Conservation (phyloP, 2,329 filamentous ascomycete species). For the Fusarium musae region DNA sequence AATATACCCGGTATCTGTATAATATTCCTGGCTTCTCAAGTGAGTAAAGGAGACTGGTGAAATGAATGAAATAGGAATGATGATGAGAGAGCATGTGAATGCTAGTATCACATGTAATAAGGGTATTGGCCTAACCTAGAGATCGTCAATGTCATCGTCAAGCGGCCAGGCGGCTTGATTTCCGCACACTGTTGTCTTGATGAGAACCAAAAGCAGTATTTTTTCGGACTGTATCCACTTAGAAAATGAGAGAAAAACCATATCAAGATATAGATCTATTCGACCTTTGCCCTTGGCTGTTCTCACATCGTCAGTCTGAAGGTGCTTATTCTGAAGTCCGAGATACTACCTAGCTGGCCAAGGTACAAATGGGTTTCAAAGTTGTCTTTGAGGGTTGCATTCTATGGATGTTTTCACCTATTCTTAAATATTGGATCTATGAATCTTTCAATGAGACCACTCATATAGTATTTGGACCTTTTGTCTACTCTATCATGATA, state of each 20-base stretch:
- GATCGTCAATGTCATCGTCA: neutral
- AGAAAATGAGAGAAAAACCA: too few species aligned
- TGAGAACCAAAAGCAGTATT: neutral
- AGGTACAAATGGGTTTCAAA: neutral
- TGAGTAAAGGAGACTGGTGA: neutral
- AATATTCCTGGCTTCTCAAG: neutral
- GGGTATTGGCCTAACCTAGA: neutral
- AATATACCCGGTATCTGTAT: neutral
- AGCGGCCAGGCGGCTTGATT: neutral
- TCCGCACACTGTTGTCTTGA: neutral
- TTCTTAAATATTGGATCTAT: neutral
- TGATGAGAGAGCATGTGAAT: neutral
- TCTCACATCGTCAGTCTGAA: neutral
- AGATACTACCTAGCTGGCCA: neutral
- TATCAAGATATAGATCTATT: neutral
- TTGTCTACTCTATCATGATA: neutral
- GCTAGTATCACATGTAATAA: slow-evolving; percentile 12
- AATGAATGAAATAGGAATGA: neutral
- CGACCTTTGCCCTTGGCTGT: neutral
- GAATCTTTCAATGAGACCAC: rapidly evolving
- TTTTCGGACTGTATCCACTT: neutral
- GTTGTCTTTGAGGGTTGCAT: neutral
- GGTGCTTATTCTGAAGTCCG: neutral
- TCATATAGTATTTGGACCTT: rapidly evolving
- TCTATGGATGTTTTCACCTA: neutral